Base-by-base conservation (phyloP, 1,284 basidiomycete genomes). In the Stereum hirsutum region DNA sequence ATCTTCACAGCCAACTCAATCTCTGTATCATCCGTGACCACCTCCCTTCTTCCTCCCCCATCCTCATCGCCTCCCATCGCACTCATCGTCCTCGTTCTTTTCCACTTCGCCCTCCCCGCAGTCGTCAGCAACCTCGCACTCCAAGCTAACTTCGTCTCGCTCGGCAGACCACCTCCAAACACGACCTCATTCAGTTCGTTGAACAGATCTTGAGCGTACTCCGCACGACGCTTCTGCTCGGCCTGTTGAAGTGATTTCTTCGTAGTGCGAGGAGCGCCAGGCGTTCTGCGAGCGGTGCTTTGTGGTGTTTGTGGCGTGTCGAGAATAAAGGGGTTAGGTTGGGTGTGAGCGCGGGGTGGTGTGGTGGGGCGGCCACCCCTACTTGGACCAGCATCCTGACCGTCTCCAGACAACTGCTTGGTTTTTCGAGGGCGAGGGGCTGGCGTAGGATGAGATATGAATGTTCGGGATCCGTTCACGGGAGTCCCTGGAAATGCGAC, bases 1-100 rank as follows among this genome's bases (percentile, higher is more conserved):
- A 92, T 79, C 57, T 91, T 91, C 41, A 72, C 71, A 5, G 86
- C 79, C 11, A 92, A 64, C 53, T 91, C 81, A 43, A 92, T 88
- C 50, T 72, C 70, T 2, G 69, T 70, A 6, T 61, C 71, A 45
- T 75, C 63, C 17, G 64, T 58, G 10, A 75, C 74, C 23, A 78
- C 67, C 40, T 66, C 63, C 27, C 7, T 8, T 15, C 7, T 45
- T 27, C 27, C 2, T 45, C 20, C 34, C 23, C 41, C 39, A 17
- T 43, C 5, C 2, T 12, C 7, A 23, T 27, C 26, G 20, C 17
- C 2, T 24, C 14, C 1, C 7, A 23, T 27, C 26, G 15, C 10
- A 44, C 45, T 43, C 39, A 25, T n/a, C n/a, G n/a, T n/a, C n/a
- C n/a, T n/a, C n/a, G n/a, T n/a, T n/a, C n/a, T n/a, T n/a, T 77